A percentile compares a stretch with the other conserved stretches of the same genome.
phyloP scores from a whole-genome alignment of 164 flowering plant genomes.

The Chloranthus sessilifolius region DNA sequence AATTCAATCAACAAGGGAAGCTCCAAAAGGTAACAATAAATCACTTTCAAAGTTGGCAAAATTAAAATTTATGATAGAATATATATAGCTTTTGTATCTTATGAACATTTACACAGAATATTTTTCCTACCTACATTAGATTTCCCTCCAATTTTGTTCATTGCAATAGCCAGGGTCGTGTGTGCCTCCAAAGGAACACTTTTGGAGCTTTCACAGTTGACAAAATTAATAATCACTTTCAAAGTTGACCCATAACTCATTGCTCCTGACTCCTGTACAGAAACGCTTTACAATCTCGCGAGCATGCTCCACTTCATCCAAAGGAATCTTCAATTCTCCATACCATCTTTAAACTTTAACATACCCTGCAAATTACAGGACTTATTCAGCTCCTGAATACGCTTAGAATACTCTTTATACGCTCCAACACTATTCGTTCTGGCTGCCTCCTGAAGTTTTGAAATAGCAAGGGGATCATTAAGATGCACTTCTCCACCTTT shows the following conservation, averaged over 20 bases:
- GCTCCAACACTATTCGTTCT: slow-evolving; percentile 84
- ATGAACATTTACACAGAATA: no score
- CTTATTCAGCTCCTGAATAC: slow-evolving; percentile 82
- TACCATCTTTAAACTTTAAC: slow-evolving; percentile 78
- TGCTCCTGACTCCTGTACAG: slow-evolving; percentile 98
- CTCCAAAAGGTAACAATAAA: no score
- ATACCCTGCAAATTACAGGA: slow-evolving; percentile 84
- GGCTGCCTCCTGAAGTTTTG: slow-evolving; percentile 97
- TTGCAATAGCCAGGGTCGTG: slow-evolving; percentile 74
- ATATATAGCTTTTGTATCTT: no score
- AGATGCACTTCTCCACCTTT: slow-evolving; percentile 95
- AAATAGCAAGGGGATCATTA: slow-evolving; percentile 95
- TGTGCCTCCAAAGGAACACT: slow-evolving; percentile 93
- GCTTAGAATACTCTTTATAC: slow-evolving; percentile 88
- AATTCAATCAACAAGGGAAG: no score
- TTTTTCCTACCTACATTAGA: slow-evolving; percentile 92
- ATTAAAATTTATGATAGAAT: no score
- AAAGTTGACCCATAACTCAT: slow-evolving; percentile 98
- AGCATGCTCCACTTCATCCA: slow-evolving; percentile 95
- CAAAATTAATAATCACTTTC: no score
- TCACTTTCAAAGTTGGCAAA: no score
- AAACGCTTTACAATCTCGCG: slow-evolving; percentile 98
- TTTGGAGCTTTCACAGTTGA: no score
- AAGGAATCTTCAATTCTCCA: slow-evolving; percentile 39
- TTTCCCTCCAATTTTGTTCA: slow-evolving; percentile 89